A percentile compares a stretch with the other conserved stretches of the same genome.
These are phyloP conservation scores for Monascus purpureus DNA, from an alignment of 495 filamentous ascomycete species.

Conservation along the genomic window DNA sequence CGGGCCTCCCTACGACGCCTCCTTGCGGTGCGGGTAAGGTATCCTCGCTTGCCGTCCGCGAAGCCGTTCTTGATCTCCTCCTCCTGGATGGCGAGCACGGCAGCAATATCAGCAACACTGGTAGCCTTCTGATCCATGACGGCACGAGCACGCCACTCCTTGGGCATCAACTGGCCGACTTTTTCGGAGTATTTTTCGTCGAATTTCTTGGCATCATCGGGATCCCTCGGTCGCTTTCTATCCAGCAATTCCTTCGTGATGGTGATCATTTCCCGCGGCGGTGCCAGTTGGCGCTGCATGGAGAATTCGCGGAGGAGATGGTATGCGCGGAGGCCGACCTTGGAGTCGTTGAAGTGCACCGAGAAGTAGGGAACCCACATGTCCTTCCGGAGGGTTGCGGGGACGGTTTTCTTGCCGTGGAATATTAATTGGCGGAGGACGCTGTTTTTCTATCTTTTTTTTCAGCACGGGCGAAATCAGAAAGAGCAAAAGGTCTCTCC, in stretches of 20 bases:
- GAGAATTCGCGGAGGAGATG: constrained; percentile 70
- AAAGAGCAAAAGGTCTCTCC: too few relatives aligned
- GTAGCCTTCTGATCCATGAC: constrained; percentile 88
- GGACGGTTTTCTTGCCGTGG: constrained; percentile 82
- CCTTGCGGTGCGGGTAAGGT: constrained; percentile 18
- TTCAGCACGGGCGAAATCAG: too few relatives aligned
- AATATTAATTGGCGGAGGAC: constrained; percentile 65
- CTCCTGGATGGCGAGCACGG: constrained; percentile 49
- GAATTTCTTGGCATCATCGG: constrained; percentile 24
- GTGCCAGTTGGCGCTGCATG: constrained; percentile 29
- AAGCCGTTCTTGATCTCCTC: constrained; percentile 20
- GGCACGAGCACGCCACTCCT: constrained; percentile 43
- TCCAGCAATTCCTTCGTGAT: constrained; percentile 29
- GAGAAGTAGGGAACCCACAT: constrained; percentile 75
- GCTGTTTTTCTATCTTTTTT: constrained; percentile 40
- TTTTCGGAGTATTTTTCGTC: constrained; percentile 28
- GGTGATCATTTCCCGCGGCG: constrained; percentile 34
- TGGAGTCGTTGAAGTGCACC: constrained; percentile 50
- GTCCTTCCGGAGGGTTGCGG: constrained; percentile 69
- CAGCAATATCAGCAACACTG: constrained; percentile 71
- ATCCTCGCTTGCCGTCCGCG: constrained; percentile 15
- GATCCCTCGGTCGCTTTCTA: constrained; percentile 50
- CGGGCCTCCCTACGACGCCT: constrained; percentile 19
- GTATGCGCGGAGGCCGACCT: constrained; percentile 60
- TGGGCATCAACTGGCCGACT: constrained; percentile 29